Conservation (phyloP, 1,284 basidiomycete genomes). For the Ceratobasidium sp. region DNA sequence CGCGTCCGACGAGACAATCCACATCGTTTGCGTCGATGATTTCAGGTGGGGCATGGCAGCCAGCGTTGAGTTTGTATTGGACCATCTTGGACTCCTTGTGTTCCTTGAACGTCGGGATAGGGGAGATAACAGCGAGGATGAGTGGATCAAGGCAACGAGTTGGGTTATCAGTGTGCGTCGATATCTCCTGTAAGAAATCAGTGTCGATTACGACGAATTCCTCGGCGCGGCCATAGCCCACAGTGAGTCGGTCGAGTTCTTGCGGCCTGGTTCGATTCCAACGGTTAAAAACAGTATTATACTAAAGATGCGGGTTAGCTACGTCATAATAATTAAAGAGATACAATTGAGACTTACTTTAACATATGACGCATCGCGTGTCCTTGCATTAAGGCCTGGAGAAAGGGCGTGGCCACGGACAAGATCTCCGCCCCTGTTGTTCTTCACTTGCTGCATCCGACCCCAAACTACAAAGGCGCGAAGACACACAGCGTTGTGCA, state of each 20-base stretch:
- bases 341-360: constrained; percentile 16
- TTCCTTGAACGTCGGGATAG: constrained; percentile 38
- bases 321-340: no score
- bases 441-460: background rate
- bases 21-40: constrained; percentile 52
- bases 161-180: constrained; percentile 52
- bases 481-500: background rate
- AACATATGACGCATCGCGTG: background rate
- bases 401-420: background rate
- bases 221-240: no score
- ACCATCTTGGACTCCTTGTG: constrained; percentile 25
- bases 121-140: constrained; percentile 51
- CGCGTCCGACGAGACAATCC: constrained; percentile 50
- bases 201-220: no score
- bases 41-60: constrained; percentile 19
- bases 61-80: constrained; percentile 22
- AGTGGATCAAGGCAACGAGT: constrained; percentile 41
- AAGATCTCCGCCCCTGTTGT: background rate
- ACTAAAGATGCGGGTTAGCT: no score
- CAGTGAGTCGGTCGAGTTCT: no score
- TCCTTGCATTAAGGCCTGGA: background rate
- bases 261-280: no score
- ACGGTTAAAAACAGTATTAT: no score
- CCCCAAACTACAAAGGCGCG: background rate
- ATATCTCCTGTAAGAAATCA: no score